phyloP scores from a whole-genome alignment of 345 rosid genomes.

The Rhodamnia argentea region DNA sequence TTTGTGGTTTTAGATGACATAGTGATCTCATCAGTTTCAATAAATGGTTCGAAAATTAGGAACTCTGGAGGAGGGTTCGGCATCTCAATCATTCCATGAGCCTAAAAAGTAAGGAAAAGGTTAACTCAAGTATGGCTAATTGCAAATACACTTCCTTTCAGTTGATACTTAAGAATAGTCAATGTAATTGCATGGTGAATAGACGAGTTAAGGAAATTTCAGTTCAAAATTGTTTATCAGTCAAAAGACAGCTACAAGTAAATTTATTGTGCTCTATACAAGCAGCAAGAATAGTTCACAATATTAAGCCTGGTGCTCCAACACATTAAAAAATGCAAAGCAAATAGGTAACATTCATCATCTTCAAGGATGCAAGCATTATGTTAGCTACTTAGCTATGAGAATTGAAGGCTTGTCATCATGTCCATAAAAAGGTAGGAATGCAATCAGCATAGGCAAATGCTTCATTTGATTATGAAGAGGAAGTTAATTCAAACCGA shows the following conservation, averaged over 20 bases:
- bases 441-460: background rate
- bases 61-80: constrained; percentile 76
- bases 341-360: background rate
- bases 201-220: background rate
- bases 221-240: background rate
- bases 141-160: background rate
- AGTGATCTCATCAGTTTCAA: constrained; percentile 77
- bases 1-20: constrained; percentile 43
- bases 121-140: background rate
- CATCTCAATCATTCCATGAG: constrained; percentile 95
- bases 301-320: background rate
- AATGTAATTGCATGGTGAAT: background rate
- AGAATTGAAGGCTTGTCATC: background rate
- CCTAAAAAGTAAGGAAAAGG: constrained; percentile 19
- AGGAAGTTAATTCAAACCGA: background rate
- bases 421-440: background rate
- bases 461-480: background rate
- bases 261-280: background rate
- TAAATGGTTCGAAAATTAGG: constrained; percentile 82
- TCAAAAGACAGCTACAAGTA: background rate
- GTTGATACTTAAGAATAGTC: background rate
- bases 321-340: background rate
- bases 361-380: background rate
- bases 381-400: background rate
- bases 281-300: background rate